Evolutionary conservation across 257 asterid species (phyloP).

Genomic region (Asclepias syriaca): DNA sequence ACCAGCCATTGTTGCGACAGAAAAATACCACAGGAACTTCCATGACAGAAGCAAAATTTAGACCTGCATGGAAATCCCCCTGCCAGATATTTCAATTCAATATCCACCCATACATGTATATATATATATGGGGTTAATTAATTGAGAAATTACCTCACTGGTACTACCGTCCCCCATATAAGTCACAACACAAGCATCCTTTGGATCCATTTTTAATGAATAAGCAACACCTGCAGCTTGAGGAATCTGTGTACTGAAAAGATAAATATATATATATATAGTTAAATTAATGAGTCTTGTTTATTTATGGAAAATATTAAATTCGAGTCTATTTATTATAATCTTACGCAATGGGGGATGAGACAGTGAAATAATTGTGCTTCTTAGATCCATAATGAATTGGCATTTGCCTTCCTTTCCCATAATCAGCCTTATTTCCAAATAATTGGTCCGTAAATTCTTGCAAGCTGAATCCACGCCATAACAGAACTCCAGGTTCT

Average conservation of each 20-base stretch:
- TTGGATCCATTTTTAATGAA: conserved; percentile 80
- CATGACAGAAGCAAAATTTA: conserved; percentile 86
- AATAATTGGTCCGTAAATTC: conserved; percentile 74
- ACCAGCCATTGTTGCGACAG: conserved; percentile 97
- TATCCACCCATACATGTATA: no score
- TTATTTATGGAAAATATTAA: not conserved
- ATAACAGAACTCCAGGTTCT: conserved; percentile 79
- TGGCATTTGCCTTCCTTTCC: conserved; percentile 99
- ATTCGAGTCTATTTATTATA: no score
- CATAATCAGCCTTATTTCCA: conserved; percentile 59
- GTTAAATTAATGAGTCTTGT: not conserved
- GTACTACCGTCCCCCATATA: conserved; percentile 81
- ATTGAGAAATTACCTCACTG: conserved; percentile 59
- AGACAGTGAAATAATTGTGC: conserved; percentile 61
- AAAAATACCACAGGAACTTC: conserved; percentile 73
- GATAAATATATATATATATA: no score
- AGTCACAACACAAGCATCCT: conserved; percentile 74
- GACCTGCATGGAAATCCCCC: conserved; percentile 94
- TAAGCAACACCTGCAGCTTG: conserved; percentile 96
- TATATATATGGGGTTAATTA: no score
- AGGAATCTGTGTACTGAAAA: conserved; percentile 84
- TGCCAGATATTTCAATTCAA: conserved; percentile 26
- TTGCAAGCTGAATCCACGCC: conserved; percentile 86
- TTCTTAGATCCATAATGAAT: conserved; percentile 74
- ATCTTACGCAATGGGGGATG: conserved; percentile 84